These are phyloP conservation scores for Sporothrix inflata DNA, from an alignment of 2,329 filamentous ascomycete species.

Conservation along the genomic window DNA sequence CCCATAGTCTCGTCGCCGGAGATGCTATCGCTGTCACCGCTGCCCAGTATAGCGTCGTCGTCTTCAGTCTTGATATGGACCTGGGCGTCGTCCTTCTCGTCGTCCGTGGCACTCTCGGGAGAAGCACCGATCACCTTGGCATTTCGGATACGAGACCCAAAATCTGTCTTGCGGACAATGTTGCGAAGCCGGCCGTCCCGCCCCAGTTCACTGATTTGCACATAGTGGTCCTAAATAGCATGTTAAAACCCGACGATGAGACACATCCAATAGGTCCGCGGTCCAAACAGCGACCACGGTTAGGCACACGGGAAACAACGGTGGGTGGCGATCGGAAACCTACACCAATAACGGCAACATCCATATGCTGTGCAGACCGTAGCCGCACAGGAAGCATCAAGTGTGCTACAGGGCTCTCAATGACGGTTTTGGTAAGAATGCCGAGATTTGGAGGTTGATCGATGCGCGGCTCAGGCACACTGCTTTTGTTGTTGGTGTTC, in stretches of 20 bases:
- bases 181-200: slow-evolving; percentile 72
- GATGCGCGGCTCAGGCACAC: slow-evolving; percentile 36
- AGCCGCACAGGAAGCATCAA: slow-evolving; percentile 81
- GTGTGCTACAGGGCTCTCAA: slow-evolving; percentile 74
- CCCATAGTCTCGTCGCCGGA: slow-evolving; percentile 26
- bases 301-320: not conserved
- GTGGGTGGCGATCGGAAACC: slow-evolving; percentile 40
- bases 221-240: slow-evolving; percentile 65
- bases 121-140: slow-evolving; percentile 72
- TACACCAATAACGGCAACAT: slow-evolving; percentile 84
- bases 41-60: slow-evolving; percentile 36
- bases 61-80: slow-evolving; percentile 47
- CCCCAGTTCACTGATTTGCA: slow-evolving; percentile 78
- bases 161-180: slow-evolving; percentile 77
- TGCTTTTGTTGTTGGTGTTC: slow-evolving; percentile 37
- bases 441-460: slow-evolving; percentile 62
- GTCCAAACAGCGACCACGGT: not conserved
- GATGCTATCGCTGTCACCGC: not conserved
- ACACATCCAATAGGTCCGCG: not conserved
- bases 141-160: slow-evolving; percentile 76
- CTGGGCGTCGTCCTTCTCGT: slow-evolving; percentile 41
- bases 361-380: slow-evolving; percentile 69
- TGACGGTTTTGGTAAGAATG: slow-evolving; percentile 75
- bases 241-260: not conserved
- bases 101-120: slow-evolving; percentile 42